Percentiles rank a stretch among this genome's conserved stretches.
These are phyloP conservation scores for Tetratostichococcus sp. DNA, from an alignment of 139 green algal genomes.

Conservation along the genomic window DNA sequence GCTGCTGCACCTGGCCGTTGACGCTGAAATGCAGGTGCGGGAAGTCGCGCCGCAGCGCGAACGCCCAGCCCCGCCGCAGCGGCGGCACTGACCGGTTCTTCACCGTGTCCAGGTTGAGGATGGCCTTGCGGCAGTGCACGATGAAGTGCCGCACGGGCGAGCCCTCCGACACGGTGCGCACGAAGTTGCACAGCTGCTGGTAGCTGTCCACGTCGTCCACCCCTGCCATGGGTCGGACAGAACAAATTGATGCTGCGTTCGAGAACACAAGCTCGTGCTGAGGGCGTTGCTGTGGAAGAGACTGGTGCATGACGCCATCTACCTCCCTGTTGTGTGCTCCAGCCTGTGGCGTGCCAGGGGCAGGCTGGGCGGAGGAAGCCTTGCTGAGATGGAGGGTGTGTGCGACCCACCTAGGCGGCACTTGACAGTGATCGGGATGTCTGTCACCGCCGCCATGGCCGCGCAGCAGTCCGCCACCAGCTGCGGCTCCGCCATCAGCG, in stretches of 20 bases:
- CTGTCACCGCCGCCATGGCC: slow-evolving; percentile 37
- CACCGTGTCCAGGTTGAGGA: slow-evolving; percentile 81
- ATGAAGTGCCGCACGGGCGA: slow-evolving; percentile 81
- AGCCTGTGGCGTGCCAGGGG: too few relatives aligned
- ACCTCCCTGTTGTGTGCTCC: too few relatives aligned
- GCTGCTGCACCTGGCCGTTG: slow-evolving; percentile 40
- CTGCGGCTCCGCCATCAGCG: slow-evolving; percentile 78
- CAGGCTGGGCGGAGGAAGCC: too few relatives aligned
- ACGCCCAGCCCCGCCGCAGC: slow-evolving; percentile 81
- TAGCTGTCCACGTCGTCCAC: slow-evolving; percentile 73
- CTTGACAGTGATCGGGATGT: slow-evolving; percentile 75
- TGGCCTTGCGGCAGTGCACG: slow-evolving; percentile 90
- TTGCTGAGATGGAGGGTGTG: too few relatives aligned
- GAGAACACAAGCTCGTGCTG: too few relatives aligned
- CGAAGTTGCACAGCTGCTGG: slow-evolving; percentile 59
- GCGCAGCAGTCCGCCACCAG: slow-evolving; percentile 69
- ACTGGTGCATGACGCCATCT: too few relatives aligned
- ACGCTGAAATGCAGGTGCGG: slow-evolving; percentile 79
- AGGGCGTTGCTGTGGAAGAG: too few relatives aligned
- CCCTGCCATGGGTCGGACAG: too few relatives aligned
- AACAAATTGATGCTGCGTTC: too few relatives aligned
- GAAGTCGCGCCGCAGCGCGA: slow-evolving; percentile 84
- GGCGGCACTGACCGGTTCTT: slow-evolving; percentile 90
- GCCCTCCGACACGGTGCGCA: slow-evolving; percentile 56
- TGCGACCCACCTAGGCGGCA: slow-evolving; percentile 82